Evolutionary conservation across 2,329 filamentous ascomycete species (phyloP), one percentile per base, ranked within the genome.

Genomic region (Xylariaceae sp.): DNA sequence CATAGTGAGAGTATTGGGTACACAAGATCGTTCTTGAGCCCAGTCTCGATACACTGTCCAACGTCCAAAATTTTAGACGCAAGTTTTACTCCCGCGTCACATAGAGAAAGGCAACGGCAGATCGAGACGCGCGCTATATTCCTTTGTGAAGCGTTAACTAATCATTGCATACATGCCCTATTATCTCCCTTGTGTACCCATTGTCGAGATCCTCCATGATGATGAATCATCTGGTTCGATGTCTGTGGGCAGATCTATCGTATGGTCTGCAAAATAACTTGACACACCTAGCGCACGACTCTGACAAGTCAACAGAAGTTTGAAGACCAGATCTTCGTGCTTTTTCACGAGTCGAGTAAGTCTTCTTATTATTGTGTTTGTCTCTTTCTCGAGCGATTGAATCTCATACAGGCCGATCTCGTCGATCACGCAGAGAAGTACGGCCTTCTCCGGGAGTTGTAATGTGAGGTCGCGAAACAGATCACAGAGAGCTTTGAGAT

Each of bases 361-460:
- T 42, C 50, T 50, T 41, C 50, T 45, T 1, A 55, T 36, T 2
- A 54, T n/a, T 28, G 16, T 11, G 10, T 55, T 42, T 12, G 44
- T 57, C 5, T 57, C 53, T 6, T 47, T 39, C 2, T 34, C 19
- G 18, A 53, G 41, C 3, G 49, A 36, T 3, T 5, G 17, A 11
- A 50, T 54, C 36, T 55, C 57, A 42, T 58, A 58, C 36, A 14
- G 47, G 19, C 44, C 33, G n/a, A 58, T 36, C 18, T 60, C 59
- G 7, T 61, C 51, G n/a, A 61, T 54, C 41, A 55, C 40, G 44
- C 48, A 55, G 19, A 58, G 42, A 34, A 58, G 47, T 18, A 58
- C 47, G 39, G 47, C 50, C 6, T 33, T 18, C 1, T 19, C 13
- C 6, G 54, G 49, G 6, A 60, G 18, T 33, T 55, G 56, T 6